Conservation (phyloP, 345 rosid species). For the Pugionium dolabratum region DNA sequence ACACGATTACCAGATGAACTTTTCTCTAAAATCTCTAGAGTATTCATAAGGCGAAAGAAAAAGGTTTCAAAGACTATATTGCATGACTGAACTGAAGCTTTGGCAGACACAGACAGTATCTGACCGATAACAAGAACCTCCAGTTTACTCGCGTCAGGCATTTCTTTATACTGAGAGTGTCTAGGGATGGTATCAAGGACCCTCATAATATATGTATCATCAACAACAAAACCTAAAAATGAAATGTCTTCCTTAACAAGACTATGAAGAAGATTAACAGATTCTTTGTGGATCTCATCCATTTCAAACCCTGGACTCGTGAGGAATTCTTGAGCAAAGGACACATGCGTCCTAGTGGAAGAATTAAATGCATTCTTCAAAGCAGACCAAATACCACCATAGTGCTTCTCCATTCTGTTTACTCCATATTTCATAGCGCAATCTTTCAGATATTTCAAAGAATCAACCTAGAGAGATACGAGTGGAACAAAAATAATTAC, state of each 20-base stretch:
- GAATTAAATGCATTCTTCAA: slow-evolving; percentile 59
- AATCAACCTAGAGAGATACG: slow-evolving; percentile 63
- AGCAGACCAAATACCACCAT: slow-evolving; percentile 64
- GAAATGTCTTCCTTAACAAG: slow-evolving; percentile 58
- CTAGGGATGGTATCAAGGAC: slow-evolving; percentile 53
- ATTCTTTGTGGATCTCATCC: slow-evolving; percentile 60
- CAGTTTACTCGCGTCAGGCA: slow-evolving; percentile 56
- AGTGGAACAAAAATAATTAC: slow-evolving; percentile 14
- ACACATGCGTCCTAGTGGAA: slow-evolving; percentile 49
- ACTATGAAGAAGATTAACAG: slow-evolving; percentile 57
- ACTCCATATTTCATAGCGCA: slow-evolving; percentile 69
- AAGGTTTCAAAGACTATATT: slow-evolving; percentile 54
- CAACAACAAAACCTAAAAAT: slow-evolving; percentile 53
- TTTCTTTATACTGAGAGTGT: slow-evolving; percentile 46
- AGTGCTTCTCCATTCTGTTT: slow-evolving; percentile 63
- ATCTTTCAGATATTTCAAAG: slow-evolving; percentile 69
- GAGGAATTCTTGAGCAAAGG: slow-evolving; percentile 51
- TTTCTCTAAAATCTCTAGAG: slow-evolving; percentile 50
- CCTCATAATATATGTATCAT: slow-evolving; percentile 58
- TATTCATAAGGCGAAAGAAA: slow-evolving; percentile 58
- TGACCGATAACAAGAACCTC: slow-evolving; percentile 59
- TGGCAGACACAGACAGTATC: slow-evolving; percentile 66
- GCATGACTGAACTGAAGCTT: slow-evolving; percentile 65
- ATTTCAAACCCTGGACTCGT: slow-evolving; percentile 46
- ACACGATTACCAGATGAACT: slow-evolving; percentile 40